Base-by-base conservation (phyloP, 345 rosid genomes). In the Moricandia moricandioides region DNA sequence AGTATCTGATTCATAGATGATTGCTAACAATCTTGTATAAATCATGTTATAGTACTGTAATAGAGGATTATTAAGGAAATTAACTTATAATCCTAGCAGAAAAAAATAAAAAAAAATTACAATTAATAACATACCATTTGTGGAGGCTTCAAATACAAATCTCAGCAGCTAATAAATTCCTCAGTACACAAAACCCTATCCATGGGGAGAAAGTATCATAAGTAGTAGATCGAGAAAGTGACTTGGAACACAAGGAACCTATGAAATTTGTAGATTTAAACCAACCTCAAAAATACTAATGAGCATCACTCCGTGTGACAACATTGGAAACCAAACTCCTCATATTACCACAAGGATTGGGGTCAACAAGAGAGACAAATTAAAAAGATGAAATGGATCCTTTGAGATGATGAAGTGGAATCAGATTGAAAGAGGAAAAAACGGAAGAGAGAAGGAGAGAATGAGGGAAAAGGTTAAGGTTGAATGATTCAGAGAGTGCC, bases 161-260 rank as follows among this genome's bases (percentile, higher is more conserved):
- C 52, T 45, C 52, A 45, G 52, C 8, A 45, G 52, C 52, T 45
- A 6, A 45, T 13, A n/a, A n/a, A 45, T 45, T 45, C 18, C 52
- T 45, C 17, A 6, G 52, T 45, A 5, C n/a, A 45, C 52, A 45
- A 45, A 45, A 13, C 52, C 17, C 8, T 45, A 45, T 45, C 17
- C 52, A 45, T 45, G 52, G 17, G 8, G 52, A 45, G 52, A n/a
- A 45, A 45, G 52, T 45, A 45, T 11, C 24, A 58, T 10, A 4
- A 45, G 40, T 59, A 7, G 3, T 11, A 43, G 7, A 58, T 68
- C 21, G 34, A 65, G 34, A 54, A 27, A 29, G 56, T 62, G 75
- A 40, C 82, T 54, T 77, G 1, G 64, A 31, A 34, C 43, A 31
- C 82, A 72, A 79, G 74, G 56, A 31, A 73, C 18, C 55, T 67